Percentiles rank a stretch among this genome's conserved stretches.
Evolutionary conservation across 345 rosid genomes (phyloP).

Genomic region (Salix viminalis): DNA sequence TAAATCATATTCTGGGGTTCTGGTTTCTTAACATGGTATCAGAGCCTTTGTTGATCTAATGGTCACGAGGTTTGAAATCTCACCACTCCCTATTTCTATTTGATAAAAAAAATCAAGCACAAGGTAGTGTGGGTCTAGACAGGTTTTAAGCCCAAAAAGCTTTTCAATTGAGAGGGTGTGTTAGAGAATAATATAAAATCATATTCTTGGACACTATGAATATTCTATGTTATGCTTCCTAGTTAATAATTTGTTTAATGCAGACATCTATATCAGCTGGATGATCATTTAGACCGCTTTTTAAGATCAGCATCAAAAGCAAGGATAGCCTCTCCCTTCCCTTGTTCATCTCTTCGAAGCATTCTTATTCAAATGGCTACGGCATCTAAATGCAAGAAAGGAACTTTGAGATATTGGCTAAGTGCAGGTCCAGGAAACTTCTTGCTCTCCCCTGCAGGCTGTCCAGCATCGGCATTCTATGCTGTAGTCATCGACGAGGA

Average conservation of each 20-base stretch:
- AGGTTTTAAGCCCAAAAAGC: too few species aligned
- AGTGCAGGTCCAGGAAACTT: slow-evolving; percentile 69
- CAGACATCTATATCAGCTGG: slow-evolving; percentile 60
- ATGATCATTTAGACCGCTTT: slow-evolving; percentile 61
- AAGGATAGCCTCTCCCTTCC: slow-evolving; percentile 54
- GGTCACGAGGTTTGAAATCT: too few species aligned
- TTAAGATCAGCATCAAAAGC: slow-evolving; percentile 55
- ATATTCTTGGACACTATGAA: too few species aligned
- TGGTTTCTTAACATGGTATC: too few species aligned
- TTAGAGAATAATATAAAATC: too few species aligned
- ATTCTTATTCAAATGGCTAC: slow-evolving; percentile 55
- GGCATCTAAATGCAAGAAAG: slow-evolving; percentile 52
- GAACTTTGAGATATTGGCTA: slow-evolving; percentile 61
- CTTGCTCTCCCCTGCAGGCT: slow-evolving; percentile 56
- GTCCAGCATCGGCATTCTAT: slow-evolving; percentile 59
- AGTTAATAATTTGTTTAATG: not conserved
- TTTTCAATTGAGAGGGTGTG: too few species aligned
- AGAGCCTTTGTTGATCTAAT: too few species aligned
- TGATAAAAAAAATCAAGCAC: too few species aligned
- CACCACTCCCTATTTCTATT: too few species aligned
- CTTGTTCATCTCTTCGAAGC: slow-evolving; percentile 50
- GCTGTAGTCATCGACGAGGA: slow-evolving; percentile 56
- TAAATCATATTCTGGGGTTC: too few species aligned
- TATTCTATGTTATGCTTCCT: not conserved
- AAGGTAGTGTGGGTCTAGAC: too few species aligned